Conservation (phyloP, 2,329 filamentous ascomycete genomes). For the Calonectria leucothoes region DNA sequence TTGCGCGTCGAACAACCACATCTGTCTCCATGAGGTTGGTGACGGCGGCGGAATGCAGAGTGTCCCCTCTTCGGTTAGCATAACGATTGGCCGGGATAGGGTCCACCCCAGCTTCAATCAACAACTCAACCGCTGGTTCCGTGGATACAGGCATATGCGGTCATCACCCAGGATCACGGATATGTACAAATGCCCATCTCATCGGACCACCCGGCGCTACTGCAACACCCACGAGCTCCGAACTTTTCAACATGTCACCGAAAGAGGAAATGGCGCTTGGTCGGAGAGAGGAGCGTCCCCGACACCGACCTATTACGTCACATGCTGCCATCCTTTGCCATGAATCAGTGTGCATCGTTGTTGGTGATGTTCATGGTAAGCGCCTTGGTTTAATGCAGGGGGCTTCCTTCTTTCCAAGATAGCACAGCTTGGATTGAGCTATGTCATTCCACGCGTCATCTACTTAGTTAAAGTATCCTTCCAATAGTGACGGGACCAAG, state of each 20-base stretch:
- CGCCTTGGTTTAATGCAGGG: neutral
- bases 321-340: neutral
- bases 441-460: slow-evolving; percentile 11
- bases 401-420: neutral
- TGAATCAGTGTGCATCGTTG: neutral
- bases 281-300: slow-evolving; percentile 3
- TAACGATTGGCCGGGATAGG: slow-evolving; percentile 17
- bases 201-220: slow-evolving; percentile 34
- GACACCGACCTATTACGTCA: slow-evolving; percentile 36
- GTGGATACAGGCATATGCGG: neutral
- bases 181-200: slow-evolving; percentile 23
- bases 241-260: slow-evolving; percentile 25
- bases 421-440: neutral
- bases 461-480: neutral
- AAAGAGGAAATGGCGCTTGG: slow-evolving; percentile 27
- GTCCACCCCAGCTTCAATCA: slow-evolving; percentile 34
- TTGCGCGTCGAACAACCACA: slow-evolving; percentile 20
- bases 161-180: slow-evolving; percentile 15
- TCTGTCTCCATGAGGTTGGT: slow-evolving; percentile 16
- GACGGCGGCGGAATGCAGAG: slow-evolving; percentile 12
- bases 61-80: neutral
- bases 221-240: slow-evolving; percentile 19
- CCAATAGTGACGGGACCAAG: neutral
- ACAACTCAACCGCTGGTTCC: slow-evolving; percentile 27
- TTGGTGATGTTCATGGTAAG: neutral